Evolutionary conservation across 805 yeast genomes (phyloP), one percentile per base, ranked within the genome.

Genomic region (Scheffersomyces amazonensis): DNA sequence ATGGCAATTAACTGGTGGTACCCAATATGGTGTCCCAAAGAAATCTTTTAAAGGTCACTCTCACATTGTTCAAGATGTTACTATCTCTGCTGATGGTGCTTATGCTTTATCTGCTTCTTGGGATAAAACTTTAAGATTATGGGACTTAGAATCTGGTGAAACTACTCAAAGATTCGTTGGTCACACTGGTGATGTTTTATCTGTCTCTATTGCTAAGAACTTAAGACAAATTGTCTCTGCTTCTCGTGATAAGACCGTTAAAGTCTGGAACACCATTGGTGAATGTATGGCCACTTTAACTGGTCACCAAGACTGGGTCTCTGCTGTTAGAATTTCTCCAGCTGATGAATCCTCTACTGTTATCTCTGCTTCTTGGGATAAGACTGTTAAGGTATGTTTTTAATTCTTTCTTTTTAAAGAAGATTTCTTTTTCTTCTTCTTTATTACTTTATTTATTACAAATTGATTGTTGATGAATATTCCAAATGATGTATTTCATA

Each of bases 251-350:
- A 87, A 87, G 83, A 87, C 98, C 72, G 89, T 93, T 73, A 90
- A 88, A 82, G 88, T 93, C 76, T 93, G 99, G 99, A 91, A 93
- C 84, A 87, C 95, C 75, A 77, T 88, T 66, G 99, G 98, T 79
- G 86, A 86, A 70, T 89, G 96, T 81, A 81, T 86, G 80, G 83
- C 84, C 76, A 87, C 96, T 64, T 81, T 90, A 75, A 73, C 81
- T 65, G 93, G 95, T 62, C 99, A 93, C 95, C 67, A 80, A 70
- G 99, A 93, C 87, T 93, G 99, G 99, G 96, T 91, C 63, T 87
- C 96, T 52, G 80, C 95, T 60, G 98, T 90, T 63, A 87, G 96
- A 81, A 88, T 91, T 83, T 87, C 96, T 59, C 98, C 97, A 74
- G 80, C 80, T 55, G 76, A 73, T 51, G 66, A 78, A 50, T 71